phyloP scores from a whole-genome alignment of 1,284 basidiomycete genomes.

The Thecaphora thlaspeos region DNA sequence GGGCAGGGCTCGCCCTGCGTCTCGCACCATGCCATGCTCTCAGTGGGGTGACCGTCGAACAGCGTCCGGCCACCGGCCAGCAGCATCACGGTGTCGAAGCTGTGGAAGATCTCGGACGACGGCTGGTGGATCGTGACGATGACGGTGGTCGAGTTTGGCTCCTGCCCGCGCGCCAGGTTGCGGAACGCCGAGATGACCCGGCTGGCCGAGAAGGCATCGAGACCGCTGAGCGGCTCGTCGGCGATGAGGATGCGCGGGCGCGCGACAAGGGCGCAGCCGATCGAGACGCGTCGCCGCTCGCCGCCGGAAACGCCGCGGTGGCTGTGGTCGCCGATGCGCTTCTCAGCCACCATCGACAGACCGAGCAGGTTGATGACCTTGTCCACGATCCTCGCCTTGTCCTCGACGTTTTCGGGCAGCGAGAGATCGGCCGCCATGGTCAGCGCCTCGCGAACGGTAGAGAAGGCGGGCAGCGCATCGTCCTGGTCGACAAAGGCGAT shows the following conservation, averaged over 20 bases:
- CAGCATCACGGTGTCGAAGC: constrained; percentile 42
- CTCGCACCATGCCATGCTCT: constrained; percentile 36
- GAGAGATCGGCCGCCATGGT: constrained; percentile 44
- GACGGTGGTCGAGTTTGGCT: constrained; percentile 44
- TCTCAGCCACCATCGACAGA: constrained; percentile 41
- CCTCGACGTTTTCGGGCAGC: constrained; percentile 32
- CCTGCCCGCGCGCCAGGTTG: constrained; percentile 53
- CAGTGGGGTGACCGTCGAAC: constrained; percentile 66
- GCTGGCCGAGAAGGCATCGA: constrained; percentile 25
- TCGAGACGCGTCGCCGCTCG: constrained; percentile 39
- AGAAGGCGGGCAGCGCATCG: constrained; percentile 35
- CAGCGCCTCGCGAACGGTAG: constrained; percentile 44
- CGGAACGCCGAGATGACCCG: constrained; percentile 50
- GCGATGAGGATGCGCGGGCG: constrained; percentile 48
- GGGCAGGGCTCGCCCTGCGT: constrained; percentile 33
- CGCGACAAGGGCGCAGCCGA: constrained; percentile 47
- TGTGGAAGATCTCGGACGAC: constrained; percentile 46
- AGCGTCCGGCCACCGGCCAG: constrained; percentile 42
- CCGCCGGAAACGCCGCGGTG: constrained; percentile 44
- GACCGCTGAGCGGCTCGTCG: constrained; percentile 50
- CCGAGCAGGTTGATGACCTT: constrained; percentile 41
- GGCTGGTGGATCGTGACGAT: constrained; percentile 59
- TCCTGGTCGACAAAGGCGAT: constrained; percentile 48
- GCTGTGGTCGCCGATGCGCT: constrained; percentile 39
- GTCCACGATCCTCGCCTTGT: constrained; percentile 44